Conservation (phyloP, 1,284 basidiomycete species). For the Trichosporon coremiiforme region DNA sequence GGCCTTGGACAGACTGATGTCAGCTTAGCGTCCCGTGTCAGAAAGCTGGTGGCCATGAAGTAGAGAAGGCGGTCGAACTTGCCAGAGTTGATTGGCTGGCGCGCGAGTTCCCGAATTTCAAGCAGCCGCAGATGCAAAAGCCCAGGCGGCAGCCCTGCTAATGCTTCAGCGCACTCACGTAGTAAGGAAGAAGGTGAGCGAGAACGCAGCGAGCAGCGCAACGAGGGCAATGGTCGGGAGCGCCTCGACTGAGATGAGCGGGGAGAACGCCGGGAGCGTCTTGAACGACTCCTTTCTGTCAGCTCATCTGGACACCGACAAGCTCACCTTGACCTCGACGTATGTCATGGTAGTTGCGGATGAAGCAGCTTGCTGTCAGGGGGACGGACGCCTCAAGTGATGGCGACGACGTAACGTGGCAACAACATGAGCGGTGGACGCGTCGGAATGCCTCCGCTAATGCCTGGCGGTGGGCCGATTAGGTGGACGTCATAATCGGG, state of each 20-base stretch:
- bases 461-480: not conserved
- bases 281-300: constrained; percentile 61
- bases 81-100: too few relatives aligned
- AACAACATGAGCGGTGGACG: not conserved
- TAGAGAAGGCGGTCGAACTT: too few relatives aligned
- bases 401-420: constrained; percentile 8
- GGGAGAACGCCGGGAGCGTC: constrained; percentile 66
- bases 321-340: constrained; percentile 28
- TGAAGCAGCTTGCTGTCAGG: not conserved
- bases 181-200: constrained; percentile 81
- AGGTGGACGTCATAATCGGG: not conserved
- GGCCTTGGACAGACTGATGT: constrained; percentile 27
- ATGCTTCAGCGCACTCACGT: too few relatives aligned
- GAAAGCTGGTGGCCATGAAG: too few relatives aligned
- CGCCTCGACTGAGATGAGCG: constrained; percentile 65
- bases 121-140: too few relatives aligned
- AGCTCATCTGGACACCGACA: constrained; percentile 14
- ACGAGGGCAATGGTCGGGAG: constrained; percentile 74
- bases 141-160: too few relatives aligned
- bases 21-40: not conserved
- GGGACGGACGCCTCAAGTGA: not conserved
- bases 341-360: constrained; percentile 25
- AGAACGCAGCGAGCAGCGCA: constrained; percentile 72
- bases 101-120: too few relatives aligned
- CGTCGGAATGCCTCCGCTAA: constrained; percentile 14